Evolutionary conservation across 1,284 basidiomycete species (phyloP).

Genomic region (Peniophora sp.): DNA sequence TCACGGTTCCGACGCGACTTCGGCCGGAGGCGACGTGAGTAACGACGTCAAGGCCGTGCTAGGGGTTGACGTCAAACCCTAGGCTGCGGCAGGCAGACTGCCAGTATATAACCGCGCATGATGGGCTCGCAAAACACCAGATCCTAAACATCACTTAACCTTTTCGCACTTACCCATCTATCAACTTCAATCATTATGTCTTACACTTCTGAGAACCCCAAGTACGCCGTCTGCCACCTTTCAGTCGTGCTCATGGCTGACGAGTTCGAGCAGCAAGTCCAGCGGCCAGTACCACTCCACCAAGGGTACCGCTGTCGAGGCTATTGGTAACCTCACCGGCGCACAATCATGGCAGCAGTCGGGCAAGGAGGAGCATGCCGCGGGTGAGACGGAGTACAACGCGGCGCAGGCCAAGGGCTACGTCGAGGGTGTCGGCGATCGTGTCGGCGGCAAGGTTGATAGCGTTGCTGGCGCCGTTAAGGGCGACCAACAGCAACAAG

Average conservation of each 20-base stretch:
- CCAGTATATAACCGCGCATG: too few species aligned
- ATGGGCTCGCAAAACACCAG: too few species aligned
- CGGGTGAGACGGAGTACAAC: slow-evolving; percentile 56
- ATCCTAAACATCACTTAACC: too few species aligned
- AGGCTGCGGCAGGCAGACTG: too few species aligned
- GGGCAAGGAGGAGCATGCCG: slow-evolving; percentile 58
- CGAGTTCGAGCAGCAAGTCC: slow-evolving; percentile 36
- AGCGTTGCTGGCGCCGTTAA: slow-evolving; percentile 54
- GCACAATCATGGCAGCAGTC: slow-evolving; percentile 38
- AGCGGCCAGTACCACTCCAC: slow-evolving; percentile 54
- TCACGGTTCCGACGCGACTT: too few species aligned
- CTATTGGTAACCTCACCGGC: slow-evolving; percentile 43
- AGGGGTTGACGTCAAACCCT: too few species aligned
- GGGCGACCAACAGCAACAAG: slow-evolving; percentile 58
- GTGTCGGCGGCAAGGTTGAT: slow-evolving; percentile 58
- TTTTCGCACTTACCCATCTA: too few species aligned
- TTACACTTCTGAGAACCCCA: neutral
- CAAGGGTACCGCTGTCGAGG: slow-evolving; percentile 56
- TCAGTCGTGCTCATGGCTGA: neutral
- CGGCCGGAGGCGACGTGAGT: too few species aligned
- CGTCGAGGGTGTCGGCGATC: slow-evolving; percentile 52
- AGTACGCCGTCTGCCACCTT: neutral
- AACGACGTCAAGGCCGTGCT: too few species aligned
- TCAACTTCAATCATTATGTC: slow-evolving; percentile 1
- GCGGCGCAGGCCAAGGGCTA: slow-evolving; percentile 47